A percentile compares a stretch with the other conserved stretches of the same genome.
phyloP scores from a whole-genome alignment of 805 yeast genomes.

The Candida koratica region DNA sequence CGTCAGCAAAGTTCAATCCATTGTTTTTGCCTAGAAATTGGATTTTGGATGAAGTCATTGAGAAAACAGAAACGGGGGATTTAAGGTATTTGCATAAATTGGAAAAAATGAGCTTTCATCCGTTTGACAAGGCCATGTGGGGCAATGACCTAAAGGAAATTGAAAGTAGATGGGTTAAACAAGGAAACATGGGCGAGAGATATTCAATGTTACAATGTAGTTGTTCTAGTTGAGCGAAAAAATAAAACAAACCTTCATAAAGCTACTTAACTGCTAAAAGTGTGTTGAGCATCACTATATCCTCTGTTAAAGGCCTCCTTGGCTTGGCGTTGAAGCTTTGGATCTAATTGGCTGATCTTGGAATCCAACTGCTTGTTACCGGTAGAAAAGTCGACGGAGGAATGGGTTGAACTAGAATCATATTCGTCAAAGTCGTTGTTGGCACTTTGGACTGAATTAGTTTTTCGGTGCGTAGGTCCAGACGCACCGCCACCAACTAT shows the following conservation, averaged over 20 bases:
- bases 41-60: constrained; percentile 80
- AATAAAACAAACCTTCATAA: constrained; percentile 1
- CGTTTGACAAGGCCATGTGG: constrained; percentile 68
- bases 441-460: constrained; percentile 4
- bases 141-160: constrained; percentile 58
- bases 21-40: constrained; percentile 78
- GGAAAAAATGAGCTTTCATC: constrained; percentile 67
- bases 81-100: constrained; percentile 53
- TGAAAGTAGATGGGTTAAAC: constrained; percentile 50
- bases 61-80: constrained; percentile 49
- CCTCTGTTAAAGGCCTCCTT: constrained; percentile 39
- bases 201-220: constrained; percentile 69
- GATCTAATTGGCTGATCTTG: constrained; percentile 33
- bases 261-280: constrained; percentile 16
- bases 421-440: constrained; percentile 6
- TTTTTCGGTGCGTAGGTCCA: constrained; percentile 3
- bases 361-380: constrained; percentile 34
- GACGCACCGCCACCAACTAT: constrained; percentile 1
- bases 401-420: constrained; percentile 10
- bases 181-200: constrained; percentile 47
- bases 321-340: constrained; percentile 34
- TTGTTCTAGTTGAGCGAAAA: constrained; percentile 46
- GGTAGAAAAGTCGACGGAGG: constrained; percentile 27
- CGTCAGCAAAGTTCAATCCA: constrained; percentile 52
- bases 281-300: constrained; percentile 33